Evolutionary conservation across 176 grass and related monocot genomes (phyloP), one percentile per base, ranked within the genome.

Genomic region (Rhipidocladum racemiflorum): DNA sequence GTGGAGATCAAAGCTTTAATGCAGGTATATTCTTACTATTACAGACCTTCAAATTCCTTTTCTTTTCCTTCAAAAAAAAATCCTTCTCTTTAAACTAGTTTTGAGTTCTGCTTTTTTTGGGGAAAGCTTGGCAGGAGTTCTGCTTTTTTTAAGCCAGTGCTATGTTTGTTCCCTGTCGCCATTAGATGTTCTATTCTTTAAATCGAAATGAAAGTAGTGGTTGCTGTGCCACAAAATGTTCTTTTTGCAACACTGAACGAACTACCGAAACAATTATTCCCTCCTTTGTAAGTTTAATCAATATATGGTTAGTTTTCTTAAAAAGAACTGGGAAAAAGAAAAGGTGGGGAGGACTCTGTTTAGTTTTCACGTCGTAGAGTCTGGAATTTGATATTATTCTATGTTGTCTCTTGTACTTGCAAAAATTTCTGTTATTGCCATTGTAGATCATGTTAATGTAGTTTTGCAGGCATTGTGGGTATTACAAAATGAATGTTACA

Each of bases 1-100:
- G 61, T 85, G 25, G 92, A 98, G 78, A 98, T 98, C 69, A 98
- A 98, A 86, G 95, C 95, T 40, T 85, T 93, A 2, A 98, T 98
- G 88, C 90, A 95, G 91, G 94, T 97, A 86, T 21, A 3, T 34
- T 34, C n/a, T 73, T 85, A 51, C 7, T 74, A 23, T 57, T 35
- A 35, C 8, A 71, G 6, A 43, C 18, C 73, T 21, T 65, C 38
- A 12, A 67, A 72, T 88, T 88, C 67, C 79, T 61, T 88, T 88
- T 50, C 30, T 30, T 30, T 30, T 30, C 30, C 30, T 30, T 30
- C n/a, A n/a, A n/a, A 30, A 30, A 30, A 2, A 30, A 30, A 30
- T 30, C 30, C 30, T 30, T 34, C 4, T 34, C 8, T 39, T 51
- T 83, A 65, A 39, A 12, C 36, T 73, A 74, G 48, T 70, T 59